Base-by-base conservation (phyloP, 192 early-diverging fungal species). In the Piromyces sp. region DNA sequence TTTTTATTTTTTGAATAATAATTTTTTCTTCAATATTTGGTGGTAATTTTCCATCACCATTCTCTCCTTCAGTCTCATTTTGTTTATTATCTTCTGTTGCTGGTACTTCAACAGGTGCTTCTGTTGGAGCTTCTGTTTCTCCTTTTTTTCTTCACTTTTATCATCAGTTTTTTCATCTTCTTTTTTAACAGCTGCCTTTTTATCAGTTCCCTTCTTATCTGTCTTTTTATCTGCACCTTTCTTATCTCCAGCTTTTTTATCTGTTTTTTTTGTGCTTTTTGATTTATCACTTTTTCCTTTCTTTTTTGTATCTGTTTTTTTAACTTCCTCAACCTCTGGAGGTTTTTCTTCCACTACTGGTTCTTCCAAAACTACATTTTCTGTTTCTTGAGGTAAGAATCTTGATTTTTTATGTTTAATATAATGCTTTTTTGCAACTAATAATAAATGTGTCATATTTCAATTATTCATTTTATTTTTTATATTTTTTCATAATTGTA, bases 1-100 rank as follows among this genome's bases (percentile, higher is more conserved):
- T 81, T 79, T 31, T 68, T 33, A 86, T n/a, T n/a, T 68, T 68
- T 68, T 68, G 51, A n/a, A 68, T n/a, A 68, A 68, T n/a, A 28
- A 68, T n/a, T n/a, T 26, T 68, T 68, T 68, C 51, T 68, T 68
- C 51, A 68, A 68, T 68, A 68, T 68, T 68, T 68, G 22, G 51
- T 11, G 51, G 51, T n/a, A 68, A 26, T 9, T 68, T 19, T n/a
- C 0, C 9, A 9, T 68, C 51, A 68, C 0, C 26, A 68, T 68
- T 68, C 9, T 22, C 17, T 11, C 22, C 5, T 68, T 68, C 51
- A n/a, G 51, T 68, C n/a, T n/a, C 51, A 68, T 68, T 68, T 68
- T 22, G 17, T 51, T 68, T 68, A n/a, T n/a, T n/a, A n/a, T 68
- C 51, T n/a, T 68, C 51, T 1, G 26, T 68, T 22, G 6, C 26